These are phyloP conservation scores for Aspergillus fumigatiaffinis DNA, from an alignment of 2,329 filamentous ascomycete genomes.

Conservation along the genomic window DNA sequence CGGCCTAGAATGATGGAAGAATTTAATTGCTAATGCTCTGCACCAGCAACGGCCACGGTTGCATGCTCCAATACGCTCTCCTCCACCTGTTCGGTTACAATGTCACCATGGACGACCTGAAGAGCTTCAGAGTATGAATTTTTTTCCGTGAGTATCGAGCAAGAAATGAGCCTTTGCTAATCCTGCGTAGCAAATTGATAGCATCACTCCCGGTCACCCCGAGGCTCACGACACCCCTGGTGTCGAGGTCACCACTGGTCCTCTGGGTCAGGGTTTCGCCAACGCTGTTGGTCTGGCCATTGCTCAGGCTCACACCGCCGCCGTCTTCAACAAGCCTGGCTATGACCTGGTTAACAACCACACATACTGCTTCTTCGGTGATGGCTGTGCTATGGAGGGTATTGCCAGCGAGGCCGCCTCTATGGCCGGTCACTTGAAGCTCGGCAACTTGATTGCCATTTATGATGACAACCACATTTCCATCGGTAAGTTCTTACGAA, in stretches of 20 bases:
- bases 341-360: conserved; percentile 92
- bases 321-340: conserved; percentile 92
- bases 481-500: conserved; percentile 51
- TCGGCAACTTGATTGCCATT: conserved; percentile 94
- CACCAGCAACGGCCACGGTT: conserved; percentile 89
- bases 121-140: conserved; percentile 90
- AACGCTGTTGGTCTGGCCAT: conserved; percentile 98
- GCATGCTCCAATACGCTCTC: conserved; percentile 98
- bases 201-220: conserved; percentile 92
- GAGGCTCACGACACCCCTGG: conserved; percentile 95
- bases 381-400: conserved; percentile 98
- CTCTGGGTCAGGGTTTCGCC: conserved; percentile 93
- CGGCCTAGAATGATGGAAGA: not conserved
- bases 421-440: conserved; percentile 90
- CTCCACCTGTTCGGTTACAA: conserved; percentile 94
- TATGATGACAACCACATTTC: conserved; percentile 99
- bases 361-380: conserved; percentile 95
- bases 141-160: conserved; percentile 16
- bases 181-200: conserved; percentile 57
- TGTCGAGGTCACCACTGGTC: conserved; percentile 96
- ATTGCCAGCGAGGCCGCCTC: conserved; percentile 90
- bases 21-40: conserved; percentile 9
- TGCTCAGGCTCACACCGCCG: conserved; percentile 86
- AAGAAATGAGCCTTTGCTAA: not conserved
- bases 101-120: conserved; percentile 83